Evolutionary conservation across 75 land plant genomes (phyloP), one percentile per base, ranked within the genome.

Genomic region (Sequoia sempervirens): DNA sequence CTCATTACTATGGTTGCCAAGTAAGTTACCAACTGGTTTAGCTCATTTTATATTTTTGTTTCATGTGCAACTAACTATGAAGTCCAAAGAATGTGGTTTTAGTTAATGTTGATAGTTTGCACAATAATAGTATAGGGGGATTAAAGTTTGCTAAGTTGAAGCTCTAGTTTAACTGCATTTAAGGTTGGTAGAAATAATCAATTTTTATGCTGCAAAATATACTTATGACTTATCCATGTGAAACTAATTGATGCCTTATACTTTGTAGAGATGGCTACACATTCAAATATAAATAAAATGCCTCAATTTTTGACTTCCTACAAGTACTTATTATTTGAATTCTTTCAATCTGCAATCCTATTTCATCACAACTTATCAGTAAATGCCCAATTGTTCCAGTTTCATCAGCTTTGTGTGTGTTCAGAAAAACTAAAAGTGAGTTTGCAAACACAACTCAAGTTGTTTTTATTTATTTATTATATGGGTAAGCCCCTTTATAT

Each of bases 1-100:
- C 23, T 15, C 37, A 80, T 17, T 30, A 40, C 32, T 3, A 38
- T 73, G 45, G 84, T 84, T 93, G 94, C 89, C 76, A 70, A 89
- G 94, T 89, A 83, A 76, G 81, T 84, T 54, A 10, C 4, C 46
- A 12, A 78, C 50, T n/a, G 1, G n/a, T 41, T 41, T 78, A 78
- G 20, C 41, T 30, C 7, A 54, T 54, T 20, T 73, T 47, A 66
- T 56, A 28, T 56, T n/a, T 34, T 30, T 23, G 68, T 53, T 56
- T 34, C 70, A 32, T 34, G 30, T 54, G 75, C 5, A 34, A 41
- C 13, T 23, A 14, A 10, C 3, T 50, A 26, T 78, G n/a, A 45
- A n/a, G 23, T 78, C 47, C 50, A 45, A 78, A 78, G 47, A 10
- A 41, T n/a, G 79, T 45, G 12, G 47, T 78, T 32, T 70, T 13